Evolutionary conservation across 768 basidiomycete genomes (phyloP).

Genomic region (Panaeolus cyanescens): DNA sequence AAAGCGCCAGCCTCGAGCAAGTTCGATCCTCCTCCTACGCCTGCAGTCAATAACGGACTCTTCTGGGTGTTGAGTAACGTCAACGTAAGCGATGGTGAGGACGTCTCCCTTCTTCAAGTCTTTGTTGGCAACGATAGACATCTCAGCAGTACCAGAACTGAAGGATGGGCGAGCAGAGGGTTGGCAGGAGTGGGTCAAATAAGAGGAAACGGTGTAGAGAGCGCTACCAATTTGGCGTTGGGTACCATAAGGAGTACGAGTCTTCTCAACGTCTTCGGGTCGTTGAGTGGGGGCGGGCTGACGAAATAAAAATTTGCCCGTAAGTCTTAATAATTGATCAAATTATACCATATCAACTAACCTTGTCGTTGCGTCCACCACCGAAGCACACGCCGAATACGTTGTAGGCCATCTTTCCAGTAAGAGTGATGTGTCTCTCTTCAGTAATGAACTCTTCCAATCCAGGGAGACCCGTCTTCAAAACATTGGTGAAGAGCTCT

Average conservation of each 20-base stretch:
- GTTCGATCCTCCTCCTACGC: conserved; percentile 67
- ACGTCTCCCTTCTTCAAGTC: conserved; percentile 77
- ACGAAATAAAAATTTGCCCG: background rate
- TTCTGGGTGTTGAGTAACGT: conserved; percentile 54
- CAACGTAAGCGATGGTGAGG: conserved; percentile 76
- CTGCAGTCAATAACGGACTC: conserved; percentile 60
- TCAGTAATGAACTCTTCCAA: conserved; percentile 70
- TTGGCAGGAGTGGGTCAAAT: conserved; percentile 75
- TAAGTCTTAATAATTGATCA: conserved; percentile 1
- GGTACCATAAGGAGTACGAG: conserved; percentile 78
- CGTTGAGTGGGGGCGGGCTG: conserved; percentile 56
- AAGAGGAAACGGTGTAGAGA: conserved; percentile 76
- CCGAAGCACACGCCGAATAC: conserved; percentile 71
- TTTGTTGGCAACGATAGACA: conserved; percentile 67
- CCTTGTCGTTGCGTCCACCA: conserved; percentile 73
- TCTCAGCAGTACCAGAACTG: conserved; percentile 62
- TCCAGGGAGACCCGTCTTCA: conserved; percentile 67
- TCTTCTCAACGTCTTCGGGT: conserved; percentile 73
- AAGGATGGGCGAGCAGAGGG: conserved; percentile 72
- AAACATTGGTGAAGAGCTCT: conserved; percentile 50
- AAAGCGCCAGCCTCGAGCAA: conserved; percentile 83
- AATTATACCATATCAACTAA: conserved; percentile 23
- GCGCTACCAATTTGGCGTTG: conserved; percentile 75
- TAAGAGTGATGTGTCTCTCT: conserved; percentile 58
- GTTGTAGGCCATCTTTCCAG: conserved; percentile 79